Evolutionary conservation across 495 filamentous ascomycete species (phyloP), one percentile per base, ranked within the genome.

Genomic region (Entonaema liquescens): DNA sequence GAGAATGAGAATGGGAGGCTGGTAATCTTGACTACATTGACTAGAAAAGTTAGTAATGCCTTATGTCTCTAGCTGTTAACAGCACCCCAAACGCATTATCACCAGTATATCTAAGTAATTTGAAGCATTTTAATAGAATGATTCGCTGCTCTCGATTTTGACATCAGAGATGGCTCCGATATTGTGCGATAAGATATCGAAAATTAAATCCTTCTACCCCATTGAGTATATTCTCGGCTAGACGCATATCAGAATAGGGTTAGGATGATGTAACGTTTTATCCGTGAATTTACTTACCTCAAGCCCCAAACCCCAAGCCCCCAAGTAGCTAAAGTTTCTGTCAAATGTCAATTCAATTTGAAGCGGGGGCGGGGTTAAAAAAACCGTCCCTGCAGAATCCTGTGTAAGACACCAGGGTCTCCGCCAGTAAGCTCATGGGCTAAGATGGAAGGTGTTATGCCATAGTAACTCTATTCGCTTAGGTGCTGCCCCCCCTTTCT

Each of bases 291-390:
- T 35, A 47, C 3, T 2, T 62, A 6, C 42, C 42, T 21, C n/a
- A n/a, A n/a, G n/a, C n/a, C n/a, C n/a, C n/a, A n/a, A n/a, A n/a
- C n/a, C n/a, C n/a, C n/a, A n/a, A n/a, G n/a, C n/a, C n/a, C n/a
- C n/a, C n/a, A n/a, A n/a, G n/a, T n/a, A n/a, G n/a, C n/a, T n/a
- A n/a, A n/a, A n/a, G n/a, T n/a, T n/a, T n/a, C n/a, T n/a, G 13
- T 3, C 19, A 47, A 17, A 17, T 47, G 42, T 47, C 42, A 47
- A 47, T 47, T 47, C 15, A 21, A 47, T 49, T 9, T 1, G 19
- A 55, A n/a, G 66, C 56, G 59, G 65, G 65, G 66, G 59, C 66
- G 59, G 59, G 59, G 59, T 59, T n/a, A 15, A 50, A 38, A 38
- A 21, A 19, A 44, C 0, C n/a, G 40, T 62, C 59, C 55, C 59